Evolutionary conservation across 352 stramenopile genomes (phyloP), one percentile per base, ranked within the genome.

Genomic region (Phytophthora parvispora): DNA sequence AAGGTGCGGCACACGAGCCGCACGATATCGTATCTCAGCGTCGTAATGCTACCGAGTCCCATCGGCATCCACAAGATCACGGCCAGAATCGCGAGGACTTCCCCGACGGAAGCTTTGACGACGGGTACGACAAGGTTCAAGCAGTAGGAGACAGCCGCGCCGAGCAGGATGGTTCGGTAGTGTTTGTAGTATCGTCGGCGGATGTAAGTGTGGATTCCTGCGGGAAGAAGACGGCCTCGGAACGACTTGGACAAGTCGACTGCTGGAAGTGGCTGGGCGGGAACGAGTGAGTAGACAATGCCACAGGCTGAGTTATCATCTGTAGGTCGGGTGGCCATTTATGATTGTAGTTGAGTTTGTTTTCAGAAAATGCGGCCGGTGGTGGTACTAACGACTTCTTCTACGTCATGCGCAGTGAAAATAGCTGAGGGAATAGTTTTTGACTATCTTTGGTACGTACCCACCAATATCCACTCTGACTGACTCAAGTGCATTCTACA

Each of bases 191-290:
- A 81, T 43, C 28, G 48, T 6, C 56, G 27, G 49, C 24, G 51
- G 55, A 77, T 34, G 71, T 20, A 50, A 3, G 57, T 60, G 40
- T 79, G 58, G 3, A 79, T 6, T 25, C 18, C 59, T 2, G 15
- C 9, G 1, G 69, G 65, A n/a, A 83, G 34, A 32, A 72, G 69
- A 25, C 64, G 67, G 20, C 58, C 72, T 45, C 75, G 74, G 45
- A 83, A 64, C 22, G 75, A 81, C 22, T 76, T 77, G 53, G 68
- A 79, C 25, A 83, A 53, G 24, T 83, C 73, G 42, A 79, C 55
- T 12, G 61, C n/a, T 9, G 75, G 75, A 36, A 83, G 69, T 13
- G 60, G n/a, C 7, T 48, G 40, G 2, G 72, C 68, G n/a, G 69
- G 72, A 20, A 79, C 69, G 13, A 83, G 62, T 5, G 66, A 42